Percentiles rank a stretch among this genome's conserved stretches.
Conservation (phyloP, 129 eudicot species). For the Pulicaria dysenterica region DNA sequence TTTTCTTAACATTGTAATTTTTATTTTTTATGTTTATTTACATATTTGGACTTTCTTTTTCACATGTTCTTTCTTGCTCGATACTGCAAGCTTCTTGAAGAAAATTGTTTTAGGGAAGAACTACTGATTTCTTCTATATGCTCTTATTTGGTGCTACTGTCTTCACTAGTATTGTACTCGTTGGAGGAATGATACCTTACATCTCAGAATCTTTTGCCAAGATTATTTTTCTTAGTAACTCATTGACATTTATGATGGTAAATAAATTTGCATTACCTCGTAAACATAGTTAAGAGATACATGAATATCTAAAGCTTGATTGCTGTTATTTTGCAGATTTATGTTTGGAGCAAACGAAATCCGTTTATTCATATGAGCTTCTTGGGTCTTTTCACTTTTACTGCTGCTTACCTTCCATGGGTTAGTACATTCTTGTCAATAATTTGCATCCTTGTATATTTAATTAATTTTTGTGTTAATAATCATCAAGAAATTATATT, state of each 20-base stretch:
- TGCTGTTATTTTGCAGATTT: conserved; percentile 49
- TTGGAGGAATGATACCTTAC: conserved; percentile 98
- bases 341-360: conserved; percentile 99
- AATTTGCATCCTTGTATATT: neutral
- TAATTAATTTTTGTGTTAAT: no score
- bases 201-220: conserved; percentile 91
- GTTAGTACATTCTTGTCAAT: conserved; percentile 45
- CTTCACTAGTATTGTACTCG: conserved; percentile 86
- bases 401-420: conserved; percentile 98
- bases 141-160: conserved; percentile 91
- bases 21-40: conserved; percentile 36
- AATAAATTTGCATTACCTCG: conserved; percentile 15
- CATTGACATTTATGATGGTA: conserved; percentile 99
- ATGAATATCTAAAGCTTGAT: neutral
- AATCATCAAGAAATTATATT: neutral
- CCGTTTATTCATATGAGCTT: conserved; percentile 97
- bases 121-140: conserved; percentile 99
- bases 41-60: conserved; percentile 97
- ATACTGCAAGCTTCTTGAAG: conserved; percentile 99
- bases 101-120: conserved; percentile 88
- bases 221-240: conserved; percentile 95
- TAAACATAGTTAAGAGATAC: neutral
- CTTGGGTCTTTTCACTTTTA: conserved; percentile 94
- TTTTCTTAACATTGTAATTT: conserved; percentile 9
- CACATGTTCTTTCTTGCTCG: conserved; percentile 99